Percentiles rank a stretch among this genome's conserved stretches.
Evolutionary conservation across 768 basidiomycete species (phyloP).

Genomic region (Auriscalpium vulgare): DNA sequence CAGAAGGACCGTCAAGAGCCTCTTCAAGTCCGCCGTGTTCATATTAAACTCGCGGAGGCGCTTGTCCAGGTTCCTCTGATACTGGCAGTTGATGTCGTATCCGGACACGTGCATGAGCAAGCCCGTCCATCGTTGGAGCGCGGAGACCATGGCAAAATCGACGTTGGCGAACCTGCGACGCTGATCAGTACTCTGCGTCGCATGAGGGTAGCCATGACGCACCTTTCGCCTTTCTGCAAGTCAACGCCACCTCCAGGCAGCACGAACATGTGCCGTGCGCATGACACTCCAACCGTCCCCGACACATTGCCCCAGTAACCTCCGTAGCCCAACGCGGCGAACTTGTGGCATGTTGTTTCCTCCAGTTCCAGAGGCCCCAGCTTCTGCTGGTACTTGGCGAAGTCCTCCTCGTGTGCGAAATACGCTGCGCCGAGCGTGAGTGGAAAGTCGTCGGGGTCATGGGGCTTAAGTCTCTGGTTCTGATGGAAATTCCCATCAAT

Average conservation of each 20-base stretch:
- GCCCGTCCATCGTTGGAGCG: neutral
- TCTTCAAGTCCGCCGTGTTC: neutral
- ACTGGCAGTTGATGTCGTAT: neutral
- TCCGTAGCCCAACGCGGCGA: neutral
- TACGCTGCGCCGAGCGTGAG: neutral
- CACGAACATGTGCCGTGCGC: neutral
- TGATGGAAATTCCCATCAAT: neutral
- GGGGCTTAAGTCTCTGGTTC: neutral
- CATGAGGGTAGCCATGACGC: too few species aligned
- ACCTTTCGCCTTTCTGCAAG: neutral
- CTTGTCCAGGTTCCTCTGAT: constrained; percentile 1
- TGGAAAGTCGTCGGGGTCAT: neutral
- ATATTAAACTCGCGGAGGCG: neutral
- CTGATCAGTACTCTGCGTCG: neutral
- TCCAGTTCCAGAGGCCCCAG: constrained; percentile 1
- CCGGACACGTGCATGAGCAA: neutral
- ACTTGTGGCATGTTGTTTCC: neutral
- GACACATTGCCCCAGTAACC: neutral
- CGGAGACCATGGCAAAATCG: neutral
- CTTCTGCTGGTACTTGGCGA: neutral
- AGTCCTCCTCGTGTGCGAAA: neutral
- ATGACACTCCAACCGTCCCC: neutral
- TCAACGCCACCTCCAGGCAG: neutral
- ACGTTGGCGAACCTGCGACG: neutral
- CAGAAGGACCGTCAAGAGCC: neutral